Conservation (phyloP, 177 flowering plant species). For the Telopea speciosissima region DNA sequence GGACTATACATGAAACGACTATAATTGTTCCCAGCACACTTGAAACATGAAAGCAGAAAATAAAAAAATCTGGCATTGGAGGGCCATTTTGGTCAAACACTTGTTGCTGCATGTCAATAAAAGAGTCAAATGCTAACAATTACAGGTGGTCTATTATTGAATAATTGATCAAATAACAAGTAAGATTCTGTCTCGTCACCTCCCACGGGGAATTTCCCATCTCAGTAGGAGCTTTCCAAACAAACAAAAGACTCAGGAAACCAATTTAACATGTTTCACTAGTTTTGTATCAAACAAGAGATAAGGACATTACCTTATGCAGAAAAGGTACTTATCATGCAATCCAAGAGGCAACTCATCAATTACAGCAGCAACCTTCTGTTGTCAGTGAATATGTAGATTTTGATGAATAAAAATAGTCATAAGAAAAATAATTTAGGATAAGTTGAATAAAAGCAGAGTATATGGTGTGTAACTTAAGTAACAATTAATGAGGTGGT, state of each 20-base stretch:
- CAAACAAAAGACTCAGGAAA: neutral
- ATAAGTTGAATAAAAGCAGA: too few relatives aligned
- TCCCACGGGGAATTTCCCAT: too few relatives aligned
- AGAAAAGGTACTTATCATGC: conserved; percentile 84
- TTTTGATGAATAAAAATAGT: neutral
- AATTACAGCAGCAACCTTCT: conserved; percentile 86
- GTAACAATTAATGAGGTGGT: too few relatives aligned
- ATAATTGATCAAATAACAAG: neutral
- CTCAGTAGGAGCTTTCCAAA: too few relatives aligned
- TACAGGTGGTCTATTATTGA: neutral
- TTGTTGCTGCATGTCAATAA: neutral
- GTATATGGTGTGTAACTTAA: too few relatives aligned
- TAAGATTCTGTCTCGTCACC: neutral
- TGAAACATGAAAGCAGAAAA: neutral
- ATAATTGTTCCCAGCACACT: neutral
- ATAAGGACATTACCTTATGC: conserved; percentile 56
- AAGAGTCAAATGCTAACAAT: neutral
- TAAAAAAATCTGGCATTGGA: neutral
- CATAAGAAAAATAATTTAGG: neutral
- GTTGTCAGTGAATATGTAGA: conserved; percentile 21
- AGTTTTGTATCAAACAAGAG: neutral
- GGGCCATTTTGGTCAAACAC: neutral
- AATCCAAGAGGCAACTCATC: conserved; percentile 75
- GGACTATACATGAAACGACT: neutral
- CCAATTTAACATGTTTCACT: neutral